These are phyloP conservation scores for Macadamia tetraphylla DNA, from an alignment of 164 flowering plant genomes.

Conservation along the genomic window DNA sequence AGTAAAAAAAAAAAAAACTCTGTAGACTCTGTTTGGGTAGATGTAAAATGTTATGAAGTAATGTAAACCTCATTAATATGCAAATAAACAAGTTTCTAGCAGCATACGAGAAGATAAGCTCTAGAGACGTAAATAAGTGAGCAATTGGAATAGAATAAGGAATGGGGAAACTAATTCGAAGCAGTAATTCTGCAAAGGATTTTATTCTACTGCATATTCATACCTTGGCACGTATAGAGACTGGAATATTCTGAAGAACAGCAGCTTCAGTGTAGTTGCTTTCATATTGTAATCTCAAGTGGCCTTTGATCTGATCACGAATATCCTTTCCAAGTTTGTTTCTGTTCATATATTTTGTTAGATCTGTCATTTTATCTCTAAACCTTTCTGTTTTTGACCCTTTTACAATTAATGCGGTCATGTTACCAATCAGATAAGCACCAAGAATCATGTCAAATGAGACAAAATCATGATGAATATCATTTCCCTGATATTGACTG, in stretches of 20 bases:
- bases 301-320: conserved; percentile 1
- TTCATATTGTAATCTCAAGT: conserved; percentile 43
- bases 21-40: no score
- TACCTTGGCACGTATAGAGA: conserved; percentile 72
- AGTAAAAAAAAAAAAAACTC: no score
- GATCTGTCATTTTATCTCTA: conserved; percentile 2
- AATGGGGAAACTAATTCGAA: neutral
- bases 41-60: no score
- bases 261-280: conserved; percentile 62
- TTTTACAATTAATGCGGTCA: neutral
- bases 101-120: no score
- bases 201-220: neutral
- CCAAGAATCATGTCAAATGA: neutral
- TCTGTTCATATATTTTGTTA: neutral
- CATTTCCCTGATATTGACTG: neutral
- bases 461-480: neutral
- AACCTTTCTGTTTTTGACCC: conserved; percentile 4
- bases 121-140: no score
- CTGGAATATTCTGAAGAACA: conserved; percentile 74
- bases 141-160: neutral
- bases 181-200: neutral
- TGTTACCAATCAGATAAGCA: neutral
- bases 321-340: conserved; percentile 6
- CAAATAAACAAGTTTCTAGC: neutral
- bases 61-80: neutral